A percentile compares a stretch with the other conserved stretches of the same genome.
Conservation (phyloP, 305 asterid genomes). For the Solanum chacoense region DNA sequence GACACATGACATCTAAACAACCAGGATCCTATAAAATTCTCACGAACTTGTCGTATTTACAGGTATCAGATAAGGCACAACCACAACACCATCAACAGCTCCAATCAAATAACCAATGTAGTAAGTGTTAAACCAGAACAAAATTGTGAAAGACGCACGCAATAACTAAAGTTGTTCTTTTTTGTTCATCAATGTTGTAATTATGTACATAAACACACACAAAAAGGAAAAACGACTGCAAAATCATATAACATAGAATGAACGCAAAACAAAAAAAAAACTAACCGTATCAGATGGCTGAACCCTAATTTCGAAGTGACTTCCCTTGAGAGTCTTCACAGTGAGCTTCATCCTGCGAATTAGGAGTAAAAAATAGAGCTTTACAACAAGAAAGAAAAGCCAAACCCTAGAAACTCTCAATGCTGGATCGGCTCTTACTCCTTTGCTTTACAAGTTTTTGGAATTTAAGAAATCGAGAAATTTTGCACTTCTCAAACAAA, state of each 20-base stretch:
- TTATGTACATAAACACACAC: not conserved
- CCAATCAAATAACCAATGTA: not conserved
- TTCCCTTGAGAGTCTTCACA: slow-evolving; percentile 94
- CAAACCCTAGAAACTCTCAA: not conserved
- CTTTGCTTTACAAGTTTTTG: not conserved
- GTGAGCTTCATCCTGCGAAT: slow-evolving; percentile 76
- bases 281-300: slow-evolving; percentile 75
- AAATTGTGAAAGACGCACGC: not conserved
- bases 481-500: not conserved
- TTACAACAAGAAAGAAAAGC: not conserved
- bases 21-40: not conserved
- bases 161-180: not conserved
- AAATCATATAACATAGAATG: not conserved
- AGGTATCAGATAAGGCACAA: not conserved
- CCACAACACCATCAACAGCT: not conserved
- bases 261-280: not conserved
- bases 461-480: not conserved
- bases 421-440: not conserved
- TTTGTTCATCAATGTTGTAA: not conserved
- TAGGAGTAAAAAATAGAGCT: not conserved
- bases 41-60: not conserved
- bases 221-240: not conserved
- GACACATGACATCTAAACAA: not conserved
- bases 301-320: slow-evolving; percentile 79
- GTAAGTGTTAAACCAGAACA: not conserved